phyloP scores from a whole-genome alignment of 164 flowering plant genomes.

The Liriodendron chinense region DNA sequence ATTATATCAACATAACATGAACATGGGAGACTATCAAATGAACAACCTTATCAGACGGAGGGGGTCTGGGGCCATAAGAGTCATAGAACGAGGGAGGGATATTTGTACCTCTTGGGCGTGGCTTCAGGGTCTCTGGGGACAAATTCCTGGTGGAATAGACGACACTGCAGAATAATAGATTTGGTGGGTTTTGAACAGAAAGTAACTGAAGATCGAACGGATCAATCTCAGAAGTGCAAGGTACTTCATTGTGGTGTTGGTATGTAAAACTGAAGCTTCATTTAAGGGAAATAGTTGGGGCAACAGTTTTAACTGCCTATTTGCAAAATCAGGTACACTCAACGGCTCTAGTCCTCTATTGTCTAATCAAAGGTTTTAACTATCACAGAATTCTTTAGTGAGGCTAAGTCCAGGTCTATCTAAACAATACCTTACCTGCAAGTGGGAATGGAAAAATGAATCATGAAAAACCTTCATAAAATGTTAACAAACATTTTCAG shows the following conservation, averaged over 20 bases:
- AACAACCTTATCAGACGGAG: constrained; percentile 69
- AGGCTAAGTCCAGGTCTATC: too few species aligned
- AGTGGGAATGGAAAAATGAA: neutral
- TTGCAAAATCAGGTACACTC: neutral
- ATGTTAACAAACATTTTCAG: neutral
- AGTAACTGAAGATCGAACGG: constrained; percentile 16
- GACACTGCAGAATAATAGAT: constrained; percentile 34
- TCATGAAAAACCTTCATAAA: neutral
- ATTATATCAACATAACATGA: too few species aligned
- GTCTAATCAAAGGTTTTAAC: neutral
- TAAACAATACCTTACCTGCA: too few species aligned
- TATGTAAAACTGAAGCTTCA: constrained; percentile 9
- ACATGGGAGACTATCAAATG: too few species aligned
- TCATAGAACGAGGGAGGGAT: constrained; percentile 68
- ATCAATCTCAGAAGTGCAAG: constrained; percentile 27
- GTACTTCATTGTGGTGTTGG: constrained; percentile 36
- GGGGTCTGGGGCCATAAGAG: constrained; percentile 80
- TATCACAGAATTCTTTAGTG: neutral
- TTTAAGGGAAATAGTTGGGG: neutral
- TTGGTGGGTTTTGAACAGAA: constrained; percentile 19
- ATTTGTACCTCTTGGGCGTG: constrained; percentile 66
- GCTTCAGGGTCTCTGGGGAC: constrained; percentile 64
- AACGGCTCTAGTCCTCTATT: neutral
- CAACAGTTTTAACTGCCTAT: neutral
- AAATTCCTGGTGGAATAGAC: constrained; percentile 57